These are phyloP conservation scores for Ganoderma sinense DNA, from an alignment of 1,284 basidiomycete species.

Conservation along the genomic window DNA sequence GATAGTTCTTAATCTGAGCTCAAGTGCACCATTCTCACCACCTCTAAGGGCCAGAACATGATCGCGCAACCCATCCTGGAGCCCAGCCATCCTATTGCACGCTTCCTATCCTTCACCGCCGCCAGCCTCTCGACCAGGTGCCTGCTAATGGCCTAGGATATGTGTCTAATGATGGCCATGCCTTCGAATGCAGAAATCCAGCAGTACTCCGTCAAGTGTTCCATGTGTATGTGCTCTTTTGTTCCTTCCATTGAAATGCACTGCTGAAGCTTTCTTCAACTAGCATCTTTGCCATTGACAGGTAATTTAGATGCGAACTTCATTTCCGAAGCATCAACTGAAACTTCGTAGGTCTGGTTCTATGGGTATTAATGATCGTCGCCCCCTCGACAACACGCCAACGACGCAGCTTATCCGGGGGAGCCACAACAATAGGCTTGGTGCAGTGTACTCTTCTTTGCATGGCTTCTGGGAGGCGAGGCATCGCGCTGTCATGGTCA, in stretches of 20 bases:
- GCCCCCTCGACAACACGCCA: conserved; percentile 52
- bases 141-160: conserved; percentile 49
- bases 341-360: conserved; percentile 55
- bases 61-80: conserved; percentile 43
- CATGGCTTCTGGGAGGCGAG: conserved; percentile 64
- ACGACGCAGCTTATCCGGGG: conserved; percentile 47
- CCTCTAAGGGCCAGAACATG: conserved; percentile 57
- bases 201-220: conserved; percentile 59
- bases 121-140: conserved; percentile 39
- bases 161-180: conserved; percentile 62
- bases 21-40: not conserved
- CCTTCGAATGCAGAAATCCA: conserved; percentile 64
- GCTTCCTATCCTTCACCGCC: conserved; percentile 61
- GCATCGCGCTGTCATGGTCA: conserved; percentile 30
- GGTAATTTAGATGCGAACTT: conserved; percentile 36
- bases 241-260: not conserved
- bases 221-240: conserved; percentile 57
- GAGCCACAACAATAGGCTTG: conserved; percentile 56
- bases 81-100: conserved; percentile 63
- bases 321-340: not conserved
- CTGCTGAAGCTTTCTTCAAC: not conserved
- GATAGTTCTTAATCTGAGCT: not conserved
- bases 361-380: conserved; percentile 51
- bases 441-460: conserved; percentile 64
- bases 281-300: conserved; percentile 63